Evolutionary conservation across 1,284 basidiomycete genomes (phyloP).

Genomic region (Cryptococcus sp.): DNA sequence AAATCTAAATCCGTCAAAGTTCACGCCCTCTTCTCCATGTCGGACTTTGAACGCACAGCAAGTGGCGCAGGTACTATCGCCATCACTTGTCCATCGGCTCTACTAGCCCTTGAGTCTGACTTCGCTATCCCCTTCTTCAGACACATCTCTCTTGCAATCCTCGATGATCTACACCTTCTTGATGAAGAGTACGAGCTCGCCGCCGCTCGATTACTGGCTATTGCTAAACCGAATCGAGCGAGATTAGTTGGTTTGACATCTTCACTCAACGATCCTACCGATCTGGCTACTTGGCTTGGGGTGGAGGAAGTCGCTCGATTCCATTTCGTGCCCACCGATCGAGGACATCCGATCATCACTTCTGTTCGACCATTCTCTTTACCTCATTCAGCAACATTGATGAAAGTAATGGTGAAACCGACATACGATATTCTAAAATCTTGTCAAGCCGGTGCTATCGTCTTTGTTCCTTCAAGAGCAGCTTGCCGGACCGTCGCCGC

Average conservation of each 20-base stretch:
- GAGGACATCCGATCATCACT: slow-evolving; percentile 72
- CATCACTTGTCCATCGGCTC: slow-evolving; percentile 43
- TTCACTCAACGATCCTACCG: slow-evolving; percentile 74
- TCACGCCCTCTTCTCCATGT: slow-evolving; percentile 15
- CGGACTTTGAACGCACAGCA: slow-evolving; percentile 26
- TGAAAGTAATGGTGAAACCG: slow-evolving; percentile 91
- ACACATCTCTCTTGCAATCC: slow-evolving; percentile 64
- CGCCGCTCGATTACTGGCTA: slow-evolving; percentile 61
- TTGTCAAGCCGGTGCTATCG: slow-evolving; percentile 58
- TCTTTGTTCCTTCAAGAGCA: slow-evolving; percentile 86
- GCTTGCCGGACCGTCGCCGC: slow-evolving; percentile 73
- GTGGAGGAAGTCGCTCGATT: slow-evolving; percentile 63
- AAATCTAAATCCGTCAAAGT: slow-evolving; percentile 25
- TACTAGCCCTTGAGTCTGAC: slow-evolving; percentile 29
- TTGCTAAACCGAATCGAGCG: slow-evolving; percentile 58
- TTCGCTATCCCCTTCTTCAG: slow-evolving; percentile 35
- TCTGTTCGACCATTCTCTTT: slow-evolving; percentile 77
- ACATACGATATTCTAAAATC: slow-evolving; percentile 60
- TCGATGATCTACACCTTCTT: slow-evolving; percentile 83
- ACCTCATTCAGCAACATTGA: slow-evolving; percentile 77
- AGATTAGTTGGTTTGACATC: slow-evolving; percentile 75
- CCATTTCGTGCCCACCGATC: slow-evolving; percentile 75
- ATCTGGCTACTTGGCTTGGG: slow-evolving; percentile 78
- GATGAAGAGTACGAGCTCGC: slow-evolving; percentile 78
- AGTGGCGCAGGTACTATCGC: slow-evolving; percentile 26